These are phyloP conservation scores for Croton setiger DNA, from an alignment of 441 rosid species.

Conservation along the genomic window DNA sequence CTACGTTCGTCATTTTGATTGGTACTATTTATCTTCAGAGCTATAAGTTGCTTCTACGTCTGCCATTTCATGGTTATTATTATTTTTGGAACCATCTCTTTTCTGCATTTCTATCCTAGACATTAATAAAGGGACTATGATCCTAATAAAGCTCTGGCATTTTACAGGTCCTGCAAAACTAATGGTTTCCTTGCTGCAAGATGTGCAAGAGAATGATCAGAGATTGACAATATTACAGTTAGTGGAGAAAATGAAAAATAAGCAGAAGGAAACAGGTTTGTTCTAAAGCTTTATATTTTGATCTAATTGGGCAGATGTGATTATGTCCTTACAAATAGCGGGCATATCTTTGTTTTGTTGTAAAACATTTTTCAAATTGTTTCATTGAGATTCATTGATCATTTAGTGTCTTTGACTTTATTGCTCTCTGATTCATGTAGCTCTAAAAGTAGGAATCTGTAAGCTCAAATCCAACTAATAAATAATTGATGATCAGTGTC, in stretches of 20 bases:
- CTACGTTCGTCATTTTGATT: not conserved
- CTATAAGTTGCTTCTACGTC: not conserved
- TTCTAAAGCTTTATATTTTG: slow-evolving; percentile 16
- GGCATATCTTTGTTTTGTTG: not conserved
- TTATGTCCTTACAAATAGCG: not conserved
- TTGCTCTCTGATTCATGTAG: not conserved
- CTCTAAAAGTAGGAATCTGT: not conserved
- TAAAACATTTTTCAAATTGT: no score
- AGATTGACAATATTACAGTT: slow-evolving; percentile 84
- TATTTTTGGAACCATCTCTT: no score
- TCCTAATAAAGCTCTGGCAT: slow-evolving; percentile 14
- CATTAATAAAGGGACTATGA: slow-evolving; percentile 2
- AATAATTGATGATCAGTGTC: not conserved
- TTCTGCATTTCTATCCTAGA: not conserved
- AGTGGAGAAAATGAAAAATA: slow-evolving; percentile 78
- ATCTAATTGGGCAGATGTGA: not conserved
- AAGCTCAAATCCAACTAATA: not conserved
- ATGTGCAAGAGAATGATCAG: slow-evolving; percentile 65
- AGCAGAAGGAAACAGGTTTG: slow-evolving; percentile 76
- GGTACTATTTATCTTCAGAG: not conserved
- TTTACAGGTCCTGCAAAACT: slow-evolving; percentile 61
- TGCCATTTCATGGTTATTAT: no score
- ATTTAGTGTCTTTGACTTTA: not conserved
- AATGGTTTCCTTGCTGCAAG: slow-evolving; percentile 75
- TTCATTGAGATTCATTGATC: not conserved